Percentiles rank a stretch among this genome's conserved stretches.
Evolutionary conservation across 371 early-diverging fungal genomes (phyloP).

Genomic region (Mortierella sp.): DNA sequence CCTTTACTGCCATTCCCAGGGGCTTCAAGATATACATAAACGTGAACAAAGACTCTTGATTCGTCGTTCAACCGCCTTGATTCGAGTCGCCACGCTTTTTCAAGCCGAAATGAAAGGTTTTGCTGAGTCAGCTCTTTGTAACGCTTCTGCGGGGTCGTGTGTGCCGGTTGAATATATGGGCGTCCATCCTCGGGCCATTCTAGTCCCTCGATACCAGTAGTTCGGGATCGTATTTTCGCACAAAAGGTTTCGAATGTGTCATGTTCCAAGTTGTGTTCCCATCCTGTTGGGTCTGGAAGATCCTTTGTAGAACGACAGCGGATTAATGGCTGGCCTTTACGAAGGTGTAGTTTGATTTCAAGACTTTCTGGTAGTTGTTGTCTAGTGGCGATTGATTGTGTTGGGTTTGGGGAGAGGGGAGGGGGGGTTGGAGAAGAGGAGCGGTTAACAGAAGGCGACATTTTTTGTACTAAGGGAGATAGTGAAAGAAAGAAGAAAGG

Average conservation of each 20-base stretch:
- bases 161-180: constrained; percentile 20
- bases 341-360: constrained; percentile 17
- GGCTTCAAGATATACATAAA: constrained; percentile 5
- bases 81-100: constrained; percentile 12
- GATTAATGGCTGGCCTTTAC: constrained; percentile 17
- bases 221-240: constrained; percentile 1
- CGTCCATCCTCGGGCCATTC: constrained; percentile 8
- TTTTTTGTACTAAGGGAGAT: no score
- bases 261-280: constrained; percentile 1
- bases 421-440: not conserved
- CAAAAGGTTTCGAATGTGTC: constrained; percentile 8
- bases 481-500: no score
- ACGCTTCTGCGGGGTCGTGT: constrained; percentile 8
- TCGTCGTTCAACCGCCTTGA: constrained; percentile 1
- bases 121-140: constrained; percentile 2
- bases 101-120: constrained; percentile 1
- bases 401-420: not conserved
- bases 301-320: constrained; percentile 21
- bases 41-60: not conserved
- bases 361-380: not conserved
- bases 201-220: not conserved
- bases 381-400: not conserved
- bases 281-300: constrained; percentile 14
- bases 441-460: no score
- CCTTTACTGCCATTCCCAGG: not conserved